Evolutionary conservation across 1,284 basidiomycete genomes (phyloP).

Genomic region (Coriolopsis trogii): DNA sequence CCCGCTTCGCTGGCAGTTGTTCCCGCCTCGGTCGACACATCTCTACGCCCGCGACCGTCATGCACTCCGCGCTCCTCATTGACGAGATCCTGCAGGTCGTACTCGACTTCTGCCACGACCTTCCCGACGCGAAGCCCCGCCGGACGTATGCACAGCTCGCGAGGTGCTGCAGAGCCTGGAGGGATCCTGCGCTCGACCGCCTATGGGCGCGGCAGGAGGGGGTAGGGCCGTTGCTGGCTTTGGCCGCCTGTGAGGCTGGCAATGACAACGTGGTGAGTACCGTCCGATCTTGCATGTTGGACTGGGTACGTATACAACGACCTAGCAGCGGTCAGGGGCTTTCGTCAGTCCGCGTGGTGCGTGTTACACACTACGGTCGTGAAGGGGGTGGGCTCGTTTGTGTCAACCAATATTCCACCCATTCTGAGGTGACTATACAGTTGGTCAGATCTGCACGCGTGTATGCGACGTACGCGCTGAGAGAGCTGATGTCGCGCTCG

Average conservation of each 20-base stretch:
- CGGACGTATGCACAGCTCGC: conserved; percentile 29
- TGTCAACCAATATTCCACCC: no score
- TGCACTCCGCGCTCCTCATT: conserved; percentile 53
- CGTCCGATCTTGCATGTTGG: no score
- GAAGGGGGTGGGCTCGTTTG: no score
- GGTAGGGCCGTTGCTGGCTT: not conserved
- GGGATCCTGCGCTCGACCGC: conserved; percentile 56
- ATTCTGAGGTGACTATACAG: no score
- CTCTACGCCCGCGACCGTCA: conserved; percentile 26
- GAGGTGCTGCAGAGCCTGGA: conserved; percentile 52
- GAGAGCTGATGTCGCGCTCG: no score
- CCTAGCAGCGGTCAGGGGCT: no score
- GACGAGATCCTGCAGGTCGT: conserved; percentile 54
- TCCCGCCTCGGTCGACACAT: not conserved
- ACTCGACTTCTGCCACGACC: conserved; percentile 40
- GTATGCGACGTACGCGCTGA: no score
- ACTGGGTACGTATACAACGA: no score
- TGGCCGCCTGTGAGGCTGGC: not conserved
- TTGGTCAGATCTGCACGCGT: no score
- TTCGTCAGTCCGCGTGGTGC: no score
- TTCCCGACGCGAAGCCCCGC: conserved; percentile 22
- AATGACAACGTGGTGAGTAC: not conserved
- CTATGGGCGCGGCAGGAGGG: conserved; percentile 48
- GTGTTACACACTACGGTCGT: no score
- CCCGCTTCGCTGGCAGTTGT: no score